A percentile compares a stretch with the other conserved stretches of the same genome.
Conservation (phyloP, 345 rosid species). For the Rhizophora mangle region DNA sequence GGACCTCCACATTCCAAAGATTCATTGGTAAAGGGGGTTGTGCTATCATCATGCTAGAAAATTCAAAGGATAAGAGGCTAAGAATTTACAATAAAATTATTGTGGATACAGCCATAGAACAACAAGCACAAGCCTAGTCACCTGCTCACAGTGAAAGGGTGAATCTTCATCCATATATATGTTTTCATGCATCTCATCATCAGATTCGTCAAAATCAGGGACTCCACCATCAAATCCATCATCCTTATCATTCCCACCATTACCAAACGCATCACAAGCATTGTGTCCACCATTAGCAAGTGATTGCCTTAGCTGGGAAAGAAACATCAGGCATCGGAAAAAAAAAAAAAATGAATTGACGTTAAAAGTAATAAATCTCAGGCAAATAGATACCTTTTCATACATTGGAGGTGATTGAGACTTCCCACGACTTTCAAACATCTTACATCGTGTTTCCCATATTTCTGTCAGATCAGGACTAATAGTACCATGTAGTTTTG, state of each 20-base stretch:
- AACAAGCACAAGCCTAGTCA: conserved; percentile 16
- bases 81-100: background rate
- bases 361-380: background rate
- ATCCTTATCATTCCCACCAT: conserved; percentile 33
- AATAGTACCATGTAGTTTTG: conserved; percentile 61
- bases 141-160: conserved; percentile 35
- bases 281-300: conserved; percentile 48
- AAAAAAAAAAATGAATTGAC: conserved; percentile 5
- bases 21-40: conserved; percentile 32
- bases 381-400: conserved; percentile 56
- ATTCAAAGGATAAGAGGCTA: conserved; percentile 24
- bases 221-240: conserved; percentile 44
- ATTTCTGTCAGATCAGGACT: conserved; percentile 65
- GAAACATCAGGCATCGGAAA: conserved; percentile 19
- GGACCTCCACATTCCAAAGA: conserved; percentile 42
- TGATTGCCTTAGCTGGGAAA: conserved; percentile 69
- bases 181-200: conserved; percentile 46
- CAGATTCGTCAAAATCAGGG: conserved; percentile 50
- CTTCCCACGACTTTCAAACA: conserved; percentile 26
- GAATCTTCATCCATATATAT: conserved; percentile 54
- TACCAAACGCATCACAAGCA: conserved; percentile 32
- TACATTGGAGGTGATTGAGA: conserved; percentile 49
- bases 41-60: conserved; percentile 34
- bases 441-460: conserved; percentile 47
- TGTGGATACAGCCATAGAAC: conserved; percentile 10